phyloP scores from a whole-genome alignment of 805 yeast species.

The Pichia heedii region DNA sequence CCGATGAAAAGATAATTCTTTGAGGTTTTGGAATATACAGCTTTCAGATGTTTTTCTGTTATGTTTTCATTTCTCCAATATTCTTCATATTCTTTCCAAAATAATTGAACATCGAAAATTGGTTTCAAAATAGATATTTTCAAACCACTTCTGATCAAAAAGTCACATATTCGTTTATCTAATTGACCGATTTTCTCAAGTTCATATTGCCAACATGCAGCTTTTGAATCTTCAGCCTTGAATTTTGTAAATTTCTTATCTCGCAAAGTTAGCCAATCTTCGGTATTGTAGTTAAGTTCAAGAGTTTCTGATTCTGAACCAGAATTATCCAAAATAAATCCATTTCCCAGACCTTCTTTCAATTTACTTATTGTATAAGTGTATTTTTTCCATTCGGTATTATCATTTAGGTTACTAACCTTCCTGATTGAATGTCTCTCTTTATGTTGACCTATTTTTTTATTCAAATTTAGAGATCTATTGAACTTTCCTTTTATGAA shows the following conservation, averaged over 20 bases:
- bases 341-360: slow-evolving; percentile 19
- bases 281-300: slow-evolving; percentile 21
- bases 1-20: slow-evolving; percentile 24
- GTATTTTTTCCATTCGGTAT: slow-evolving; percentile 19
- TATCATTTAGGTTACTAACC: neutral
- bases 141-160: slow-evolving; percentile 15
- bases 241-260: slow-evolving; percentile 9
- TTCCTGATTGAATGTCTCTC: neutral
- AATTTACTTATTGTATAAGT: slow-evolving; percentile 19
- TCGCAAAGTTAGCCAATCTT: slow-evolving; percentile 21
- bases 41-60: slow-evolving; percentile 20
- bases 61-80: slow-evolving; percentile 20
- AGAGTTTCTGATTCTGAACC: neutral
- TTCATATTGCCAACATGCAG: slow-evolving; percentile 23
- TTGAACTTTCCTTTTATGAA: no score
- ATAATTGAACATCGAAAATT: slow-evolving; percentile 50
- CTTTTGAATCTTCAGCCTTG: slow-evolving; percentile 14
- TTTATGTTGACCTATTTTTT: neutral
- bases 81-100: slow-evolving; percentile 54
- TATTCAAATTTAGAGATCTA: no score
- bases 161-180: slow-evolving; percentile 16
- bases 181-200: slow-evolving; percentile 13
- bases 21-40: slow-evolving; percentile 18
- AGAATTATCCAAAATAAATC: slow-evolving; percentile 15
- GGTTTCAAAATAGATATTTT: slow-evolving; percentile 25